Evolutionary conservation across 2,329 filamentous ascomycete species (phyloP).

Genomic region (Aspergillus ochraceus): DNA sequence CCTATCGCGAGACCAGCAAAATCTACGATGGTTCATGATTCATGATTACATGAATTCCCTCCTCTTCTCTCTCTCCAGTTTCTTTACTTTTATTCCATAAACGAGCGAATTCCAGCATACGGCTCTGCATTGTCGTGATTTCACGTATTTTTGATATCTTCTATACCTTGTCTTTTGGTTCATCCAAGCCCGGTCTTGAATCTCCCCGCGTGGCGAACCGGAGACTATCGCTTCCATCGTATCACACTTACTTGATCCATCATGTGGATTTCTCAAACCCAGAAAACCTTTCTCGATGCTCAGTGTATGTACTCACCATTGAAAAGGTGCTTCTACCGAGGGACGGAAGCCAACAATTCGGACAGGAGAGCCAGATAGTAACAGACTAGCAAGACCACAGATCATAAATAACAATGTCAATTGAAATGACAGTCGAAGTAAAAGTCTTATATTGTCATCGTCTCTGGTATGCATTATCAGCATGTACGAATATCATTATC

Average conservation of each 20-base stretch:
- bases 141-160: background rate
- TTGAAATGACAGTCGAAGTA: too few relatives aligned
- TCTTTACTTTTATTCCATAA: background rate
- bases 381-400: background rate
- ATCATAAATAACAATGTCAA: too few relatives aligned
- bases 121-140: background rate
- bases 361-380: background rate
- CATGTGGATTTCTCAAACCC: background rate
- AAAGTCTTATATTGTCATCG: too few relatives aligned
- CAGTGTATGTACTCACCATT: background rate
- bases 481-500: too few relatives aligned
- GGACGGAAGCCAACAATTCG: background rate
- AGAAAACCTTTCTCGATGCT: background rate
- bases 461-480: too few relatives aligned
- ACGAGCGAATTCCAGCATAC: slow-evolving; percentile 9
- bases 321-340: background rate
- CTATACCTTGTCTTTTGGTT: background rate
- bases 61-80: slow-evolving; percentile 5
- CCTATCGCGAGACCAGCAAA: slow-evolving; percentile 12
- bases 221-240: background rate
- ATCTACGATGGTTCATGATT: slow-evolving; percentile 30
- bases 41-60: slow-evolving; percentile 27
- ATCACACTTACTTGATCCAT: background rate
- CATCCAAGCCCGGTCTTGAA: background rate
- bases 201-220: background rate